Evolutionary conservation across 1,284 basidiomycete genomes (phyloP), one percentile per base, ranked within the genome.

Genomic region (Cutaneotrichosporon curvatum): DNA sequence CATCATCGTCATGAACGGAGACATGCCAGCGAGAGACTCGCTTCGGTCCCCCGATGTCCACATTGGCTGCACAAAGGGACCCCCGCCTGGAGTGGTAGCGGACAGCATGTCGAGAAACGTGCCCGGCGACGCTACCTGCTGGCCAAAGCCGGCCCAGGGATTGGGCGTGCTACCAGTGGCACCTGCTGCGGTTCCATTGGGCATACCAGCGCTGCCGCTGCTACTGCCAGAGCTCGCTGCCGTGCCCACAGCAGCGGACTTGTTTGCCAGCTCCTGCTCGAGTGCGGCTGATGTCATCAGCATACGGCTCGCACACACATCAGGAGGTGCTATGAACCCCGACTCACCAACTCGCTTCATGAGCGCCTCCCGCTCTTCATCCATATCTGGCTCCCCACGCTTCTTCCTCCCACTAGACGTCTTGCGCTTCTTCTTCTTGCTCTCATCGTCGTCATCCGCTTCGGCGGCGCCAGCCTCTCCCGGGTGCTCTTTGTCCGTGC

Each of bases 101-200:
- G 65, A 68, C 3, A 68, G 55, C 60, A 70, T 62, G 16, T 67
- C 63, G 25, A 70, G 58, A 43, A 70, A 66, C 2, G 62, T 53
- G n/a, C 60, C 65, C 1, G 67, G 66, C 4, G 66, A 66, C 14
- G 48, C 44, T 3, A 39, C 40, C 12, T 33, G 37, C 10, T 32
- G 33, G 9, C 11, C 22, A 6, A 36, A 36, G 2, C 33, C 33
- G 4, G n/a, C 36, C 41, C 41, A 43, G 2, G 41, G 21, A 30
- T 33, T 31, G 16, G 41, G 16, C 4, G 20, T n/a, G n/a, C n/a
- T n/a, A n/a, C n/a, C n/a, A n/a, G n/a, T n/a, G n/a, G n/a, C n/a
- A n/a, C n/a, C n/a, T n/a, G n/a, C n/a, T n/a, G n/a, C n/a, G n/a
- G n/a, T n/a, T n/a, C n/a, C 20, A 12, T 20, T 6, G 4, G 34